Evolutionary conservation across 176 grass and related monocot genomes (phyloP), one percentile per base, ranked within the genome.

Genomic region (Sorghum bicolor): DNA sequence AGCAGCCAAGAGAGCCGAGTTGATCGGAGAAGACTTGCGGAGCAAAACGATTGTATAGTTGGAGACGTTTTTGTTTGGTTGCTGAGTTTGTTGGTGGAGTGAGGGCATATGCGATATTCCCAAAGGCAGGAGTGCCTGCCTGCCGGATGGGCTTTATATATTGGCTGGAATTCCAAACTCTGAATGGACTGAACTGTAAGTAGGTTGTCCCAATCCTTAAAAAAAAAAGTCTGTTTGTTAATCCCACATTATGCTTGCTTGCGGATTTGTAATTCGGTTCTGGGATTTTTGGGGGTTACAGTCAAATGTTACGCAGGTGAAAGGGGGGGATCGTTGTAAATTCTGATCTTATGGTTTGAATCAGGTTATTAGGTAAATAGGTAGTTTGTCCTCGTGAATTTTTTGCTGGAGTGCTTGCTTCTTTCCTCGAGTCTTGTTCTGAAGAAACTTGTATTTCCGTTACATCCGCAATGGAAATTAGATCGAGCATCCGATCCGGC

Each of bases 11-110:
- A 83, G n/a, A n/a, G n/a, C n/a, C n/a, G n/a, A n/a, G n/a, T n/a
- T n/a, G n/a, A n/a, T n/a, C n/a, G n/a, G n/a, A n/a, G 80, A 43
- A 38, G 86, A 82, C 71, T n/a, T 36, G 64, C 14, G 10, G 63
- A 77, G 73, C 38, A 77, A 48, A 11, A 32, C 60, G 74, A 78
- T 17, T 53, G 52, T 22, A 20, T 9, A 66, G 70, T 57, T 63
- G 1, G 22, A 72, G 67, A 65, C 58, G 80, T 15, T 88, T 77
- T 79, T 78, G 74, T 88, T 83, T 40, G 79, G 7, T 61, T 19
- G 71, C 58, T 25, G 32, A 32, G 75, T 79, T 88, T 28, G 68
- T 16, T 77, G 33, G 74, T 61, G 62, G 36, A 70, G 36, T 6
- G 24, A 72, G 37, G 43, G 76, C 19, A 64, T 79, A 79, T 55